Evolutionary conservation across 345 rosid species (phyloP).

Genomic region (Fremontodendron californicum): DNA sequence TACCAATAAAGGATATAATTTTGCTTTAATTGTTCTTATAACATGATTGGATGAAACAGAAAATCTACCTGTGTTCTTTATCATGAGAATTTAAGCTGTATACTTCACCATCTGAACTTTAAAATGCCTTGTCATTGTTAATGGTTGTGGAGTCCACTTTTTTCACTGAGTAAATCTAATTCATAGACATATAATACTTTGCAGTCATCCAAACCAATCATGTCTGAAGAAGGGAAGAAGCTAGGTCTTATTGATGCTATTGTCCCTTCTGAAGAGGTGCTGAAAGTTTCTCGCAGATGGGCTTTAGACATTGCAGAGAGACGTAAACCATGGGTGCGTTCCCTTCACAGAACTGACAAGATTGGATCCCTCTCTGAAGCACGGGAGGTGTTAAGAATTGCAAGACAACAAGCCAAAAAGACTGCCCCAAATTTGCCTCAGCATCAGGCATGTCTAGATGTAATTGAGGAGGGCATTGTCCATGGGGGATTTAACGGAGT

Average conservation of each 20-base stretch:
- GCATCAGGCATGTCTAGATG: constrained; percentile 79
- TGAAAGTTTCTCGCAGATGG: constrained; percentile 73
- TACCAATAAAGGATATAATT: neutral
- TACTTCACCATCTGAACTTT: neutral
- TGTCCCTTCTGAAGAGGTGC: constrained; percentile 68
- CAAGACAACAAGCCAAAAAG: constrained; percentile 68
- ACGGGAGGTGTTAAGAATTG: constrained; percentile 48
- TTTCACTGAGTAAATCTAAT: neutral
- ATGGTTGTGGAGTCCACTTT: neutral
- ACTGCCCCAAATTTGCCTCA: constrained; percentile 85
- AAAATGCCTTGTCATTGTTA: neutral
- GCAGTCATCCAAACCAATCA: constrained; percentile 80
- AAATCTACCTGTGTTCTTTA: neutral
- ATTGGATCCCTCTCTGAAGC: constrained; percentile 85
- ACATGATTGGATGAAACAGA: neutral
- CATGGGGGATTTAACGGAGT: constrained; percentile 90
- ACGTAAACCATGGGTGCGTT: constrained; percentile 76
- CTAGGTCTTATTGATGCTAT: constrained; percentile 82
- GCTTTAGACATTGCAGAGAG: constrained; percentile 71
- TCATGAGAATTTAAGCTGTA: neutral
- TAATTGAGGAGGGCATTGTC: constrained; percentile 83
- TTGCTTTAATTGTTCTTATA: neutral
- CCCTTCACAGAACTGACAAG: constrained; percentile 83
- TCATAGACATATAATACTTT: constrained; percentile 2
- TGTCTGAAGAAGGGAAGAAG: constrained; percentile 79